Base-by-base conservation (phyloP, 2,329 filamentous ascomycete genomes). In the Xylaria digitata region DNA sequence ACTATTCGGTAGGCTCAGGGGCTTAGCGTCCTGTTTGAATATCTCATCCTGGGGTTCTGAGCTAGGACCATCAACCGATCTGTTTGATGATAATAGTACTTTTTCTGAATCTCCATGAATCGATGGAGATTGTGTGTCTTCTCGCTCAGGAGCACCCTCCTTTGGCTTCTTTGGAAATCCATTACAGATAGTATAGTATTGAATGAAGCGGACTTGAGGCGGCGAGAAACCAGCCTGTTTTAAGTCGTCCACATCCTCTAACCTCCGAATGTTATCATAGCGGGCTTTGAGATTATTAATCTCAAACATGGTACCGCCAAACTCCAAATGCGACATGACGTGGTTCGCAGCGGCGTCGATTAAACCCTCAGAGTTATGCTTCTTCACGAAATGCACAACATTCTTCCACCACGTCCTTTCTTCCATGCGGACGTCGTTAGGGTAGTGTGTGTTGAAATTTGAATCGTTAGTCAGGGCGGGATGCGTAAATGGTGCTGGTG, bases 101-200 rank as follows among this genome's bases (percentile, higher is more conserved):
- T 66, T 70, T 37, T 55, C 54, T 26, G 49, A 40, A 21, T 56
- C 67, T 15, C 45, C 55, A 63, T 61, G 8, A 70, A 60, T 46
- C 59, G 75, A 37, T 64, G 72, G 9, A 58, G 56, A 54, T 63
- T 66, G 43, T 65, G 64, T 11, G 37, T 67, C 65, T 34, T 67
- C 64, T 17, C 45, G 59, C 48, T 68, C 61, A 9, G 54, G n/a
- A 34, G 69, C 69, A 11, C 68, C 63, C 13, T 63, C 55, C 70
- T 83, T 82, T 15, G 78, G 77, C 62, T 78, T 77, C 72, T 91
- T 94, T 1, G 85, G 84, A 65, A 88, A 84, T 3, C 94, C 94
- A 9, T 91, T 90, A 71, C 92, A 94, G n/a, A 92, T 86, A 0
- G 94, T 97, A 76, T 95, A 97, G 77, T 97, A 97, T 76, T 97